These are phyloP conservation scores for Effrenium voratum DNA, from an alignment of 73 alveolate genomes.

Conservation along the genomic window DNA sequence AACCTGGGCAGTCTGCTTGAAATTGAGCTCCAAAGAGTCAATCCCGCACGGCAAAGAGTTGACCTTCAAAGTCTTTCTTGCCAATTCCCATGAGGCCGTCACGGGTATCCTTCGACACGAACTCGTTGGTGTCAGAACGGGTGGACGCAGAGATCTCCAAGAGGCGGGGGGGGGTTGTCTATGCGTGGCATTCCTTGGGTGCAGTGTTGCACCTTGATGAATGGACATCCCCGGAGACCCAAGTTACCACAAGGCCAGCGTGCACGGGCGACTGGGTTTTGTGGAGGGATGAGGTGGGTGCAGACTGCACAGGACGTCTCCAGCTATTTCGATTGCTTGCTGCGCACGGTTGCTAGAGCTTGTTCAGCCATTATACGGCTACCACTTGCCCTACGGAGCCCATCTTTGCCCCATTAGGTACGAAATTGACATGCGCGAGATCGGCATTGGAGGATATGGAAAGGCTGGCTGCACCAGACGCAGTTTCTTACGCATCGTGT, in stretches of 20 bases:
- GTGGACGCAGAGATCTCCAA: conserved; percentile 88
- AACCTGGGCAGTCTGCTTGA: too few relatives aligned
- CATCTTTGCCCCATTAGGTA: conserved; percentile 5
- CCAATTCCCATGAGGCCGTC: background rate
- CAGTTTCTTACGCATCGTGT: too few relatives aligned
- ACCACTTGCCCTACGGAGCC: background rate
- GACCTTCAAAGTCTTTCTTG: background rate
- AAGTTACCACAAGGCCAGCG: background rate
- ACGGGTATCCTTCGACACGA: conserved; percentile 70
- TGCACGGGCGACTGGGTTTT: too few relatives aligned
- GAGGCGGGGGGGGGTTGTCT: background rate
- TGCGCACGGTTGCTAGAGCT: too few relatives aligned
- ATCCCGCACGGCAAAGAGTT: too few relatives aligned
- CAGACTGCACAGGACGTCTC: too few relatives aligned
- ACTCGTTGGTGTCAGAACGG: conserved; percentile 72
- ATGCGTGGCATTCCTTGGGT: background rate
- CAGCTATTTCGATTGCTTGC: too few relatives aligned
- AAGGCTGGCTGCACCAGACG: too few relatives aligned
- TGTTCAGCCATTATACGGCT: background rate
- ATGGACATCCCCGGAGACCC: background rate
- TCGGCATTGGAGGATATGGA: conserved; percentile 91
- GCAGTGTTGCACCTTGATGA: background rate
- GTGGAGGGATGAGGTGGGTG: too few relatives aligned
- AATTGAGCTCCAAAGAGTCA: too few relatives aligned
- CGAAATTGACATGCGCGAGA: conserved; percentile 89